Base-by-base conservation (phyloP, 352 stramenopile genomes). In the Phytophthora parvispora region DNA sequence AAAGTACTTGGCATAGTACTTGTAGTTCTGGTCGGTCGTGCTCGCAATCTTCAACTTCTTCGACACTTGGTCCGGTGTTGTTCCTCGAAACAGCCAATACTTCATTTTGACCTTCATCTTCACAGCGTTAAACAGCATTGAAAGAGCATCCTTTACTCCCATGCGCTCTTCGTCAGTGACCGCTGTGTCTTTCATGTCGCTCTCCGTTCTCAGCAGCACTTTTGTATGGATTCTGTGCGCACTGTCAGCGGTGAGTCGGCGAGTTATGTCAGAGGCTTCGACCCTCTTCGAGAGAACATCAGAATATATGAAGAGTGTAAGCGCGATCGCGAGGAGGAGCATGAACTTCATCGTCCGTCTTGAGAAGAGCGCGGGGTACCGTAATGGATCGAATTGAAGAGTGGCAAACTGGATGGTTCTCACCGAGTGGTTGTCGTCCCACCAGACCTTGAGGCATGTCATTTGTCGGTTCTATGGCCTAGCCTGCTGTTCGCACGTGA, bases 1-100 rank as follows among this genome's bases (percentile, higher is more conserved):
- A 22, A 36, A 74, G 53, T 74, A 74, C 45, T 27, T 65, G 25
- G 60, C 64, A 24, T 69, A 74, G 28, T 74, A 69, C 45, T 65
- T 69, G 54, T 65, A 69, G 52, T 74, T 69, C 12, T 56, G 31
- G 40, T 69, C 60, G 24, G 47, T 54, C 4, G 27, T 31, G n/a
- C 27, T 56, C 10, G 22, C 6, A 29, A 74, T 31, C 12, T 69
- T 55, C 3, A 74, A 29, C 20, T 69, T 69, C 36, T 74, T 25
- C 10, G 58, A 20, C 18, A 61, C 38, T 13, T 58, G 20, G 10
- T 64, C 60, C 9, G 66, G 59, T 27, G 54, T 47, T 45, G 3
- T 58, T 10, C 24, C 52, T 4, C 53, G 36, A 15, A 16, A 25
- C 10, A 74, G 28, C 60, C 66, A 69, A n/a, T 38, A 34, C 18